Conservation (phyloP, 1,284 basidiomycete species). For the Chalciporus sp. region DNA sequence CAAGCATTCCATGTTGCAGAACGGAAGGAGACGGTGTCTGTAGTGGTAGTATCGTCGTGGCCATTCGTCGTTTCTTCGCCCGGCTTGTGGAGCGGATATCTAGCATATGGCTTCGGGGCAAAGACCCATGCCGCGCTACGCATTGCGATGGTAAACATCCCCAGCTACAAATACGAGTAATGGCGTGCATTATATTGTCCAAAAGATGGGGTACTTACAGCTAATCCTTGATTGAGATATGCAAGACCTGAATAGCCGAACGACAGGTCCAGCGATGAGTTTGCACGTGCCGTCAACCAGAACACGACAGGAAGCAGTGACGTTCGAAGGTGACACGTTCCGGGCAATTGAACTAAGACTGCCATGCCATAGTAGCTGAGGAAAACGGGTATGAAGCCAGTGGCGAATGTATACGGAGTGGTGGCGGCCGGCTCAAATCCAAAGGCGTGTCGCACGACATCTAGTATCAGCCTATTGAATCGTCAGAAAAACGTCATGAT, state of each 20-base stretch:
- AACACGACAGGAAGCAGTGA: constrained; percentile 31
- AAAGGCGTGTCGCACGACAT: background rate
- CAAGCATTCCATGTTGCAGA: constrained; percentile 31
- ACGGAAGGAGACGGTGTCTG: constrained; percentile 1
- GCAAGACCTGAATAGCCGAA: constrained; percentile 8
- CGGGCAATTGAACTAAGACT: constrained; percentile 31
- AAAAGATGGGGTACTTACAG: constrained; percentile 16
- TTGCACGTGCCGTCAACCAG: constrained; percentile 17
- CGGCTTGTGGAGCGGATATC: constrained; percentile 11
- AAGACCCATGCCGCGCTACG: constrained; percentile 29
- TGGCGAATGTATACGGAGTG: constrained; percentile 25
- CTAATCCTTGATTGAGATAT: constrained; percentile 28
- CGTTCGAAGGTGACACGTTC: constrained; percentile 14
- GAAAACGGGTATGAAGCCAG: constrained; percentile 20
- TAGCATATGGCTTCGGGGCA: constrained; percentile 15
- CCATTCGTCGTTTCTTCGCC: background rate
- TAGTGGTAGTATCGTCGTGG: background rate
- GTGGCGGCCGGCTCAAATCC: constrained; percentile 17
- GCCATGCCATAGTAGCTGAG: constrained; percentile 31
- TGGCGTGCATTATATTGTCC: background rate
- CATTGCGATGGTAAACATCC: constrained; percentile 31
- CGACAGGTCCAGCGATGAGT: constrained; percentile 27
- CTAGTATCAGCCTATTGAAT: constrained; percentile 10
- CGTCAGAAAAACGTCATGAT: background rate
- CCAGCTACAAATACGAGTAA: constrained; percentile 12